Base-by-base conservation (phyloP, 108 stramenopile genomes). In the Discostella stelligeroides region DNA sequence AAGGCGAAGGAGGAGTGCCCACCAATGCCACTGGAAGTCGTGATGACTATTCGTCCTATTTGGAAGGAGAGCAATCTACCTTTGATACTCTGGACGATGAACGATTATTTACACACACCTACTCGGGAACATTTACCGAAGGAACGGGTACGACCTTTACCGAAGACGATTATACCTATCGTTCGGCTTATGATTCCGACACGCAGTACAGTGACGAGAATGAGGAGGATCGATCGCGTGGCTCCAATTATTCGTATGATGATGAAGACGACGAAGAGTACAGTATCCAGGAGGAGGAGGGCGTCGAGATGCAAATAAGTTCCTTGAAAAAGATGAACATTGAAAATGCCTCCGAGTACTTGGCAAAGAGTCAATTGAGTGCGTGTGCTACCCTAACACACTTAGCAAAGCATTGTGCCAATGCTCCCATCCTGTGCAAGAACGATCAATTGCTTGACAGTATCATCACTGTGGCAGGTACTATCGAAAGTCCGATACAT, bases 321-420 rank as follows among this genome's bases (percentile, higher is more conserved):
- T 77, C 82, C 1, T 80, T 84, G 60, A 70, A 82, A 49, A 68
- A 84, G 46, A 45, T 70, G 63, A 84, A 86, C 28, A 68, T 61
- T 28, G 79, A 71, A 24, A 73, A 82, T 50, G 38, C 71, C 38
- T 67, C 60, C 34, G 80, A 86, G 51, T 84, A 72, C 28, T 42
- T 70, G 47, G 71, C 73, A 25, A 75, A 69, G 29, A 82, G 80
- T 42, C 73, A 86, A 46, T 41, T 84, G 68, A 94, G 84, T 74
- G 90, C 90, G 4, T 94, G 93, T 62, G 93, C 93, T 11, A 86
- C 86, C 20, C 64, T 94, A 24, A 20, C 90, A 17, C 93, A 94
- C 72, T 54, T 94, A 9, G 87, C 93, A 17, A 91, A 92, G 70
- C 84, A 89, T 38, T 94, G 93, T 56, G 70, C 86, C 13, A 74